Percentiles rank a stretch among this genome's conserved stretches.
These are phyloP conservation scores for Penicillium verhagenii DNA, from an alignment of 495 filamentous ascomycete species.

Conservation along the genomic window DNA sequence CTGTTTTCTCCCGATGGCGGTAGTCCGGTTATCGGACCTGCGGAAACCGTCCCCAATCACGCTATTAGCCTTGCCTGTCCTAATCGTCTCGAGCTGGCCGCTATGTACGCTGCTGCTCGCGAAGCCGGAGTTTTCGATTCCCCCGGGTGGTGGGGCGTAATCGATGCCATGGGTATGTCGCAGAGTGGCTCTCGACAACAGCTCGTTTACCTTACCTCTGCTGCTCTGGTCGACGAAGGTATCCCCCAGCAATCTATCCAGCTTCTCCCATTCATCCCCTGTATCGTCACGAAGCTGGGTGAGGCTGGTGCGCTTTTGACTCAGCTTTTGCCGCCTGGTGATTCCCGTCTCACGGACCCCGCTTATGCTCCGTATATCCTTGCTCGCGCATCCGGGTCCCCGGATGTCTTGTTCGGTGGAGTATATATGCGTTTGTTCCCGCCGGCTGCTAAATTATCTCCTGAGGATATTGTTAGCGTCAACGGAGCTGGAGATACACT, in stretches of 20 bases:
- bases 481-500: slow-evolving; percentile 96
- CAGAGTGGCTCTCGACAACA: slow-evolving; percentile 58
- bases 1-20: slow-evolving; percentile 53
- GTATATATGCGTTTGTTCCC: slow-evolving; percentile 84
- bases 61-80: slow-evolving; percentile 72
- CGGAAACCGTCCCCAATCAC: slow-evolving; percentile 57
- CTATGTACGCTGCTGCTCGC: slow-evolving; percentile 68
- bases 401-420: slow-evolving; percentile 62
- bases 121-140: slow-evolving; percentile 63
- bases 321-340: slow-evolving; percentile 61
- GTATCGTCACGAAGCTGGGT: slow-evolving; percentile 82
- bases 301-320: slow-evolving; percentile 75
- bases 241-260: slow-evolving; percentile 79
- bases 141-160: slow-evolving; percentile 68
- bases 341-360: slow-evolving; percentile 59
- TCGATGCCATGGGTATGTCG: slow-evolving; percentile 69
- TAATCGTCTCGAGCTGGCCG: slow-evolving; percentile 74
- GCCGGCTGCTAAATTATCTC: slow-evolving; percentile 57
- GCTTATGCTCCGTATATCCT: slow-evolving; percentile 68
- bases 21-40: slow-evolving; percentile 28
- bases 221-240: slow-evolving; percentile 69
- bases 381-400: slow-evolving; percentile 44
- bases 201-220: slow-evolving; percentile 60
- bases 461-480: slow-evolving; percentile 72
- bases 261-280: slow-evolving; percentile 85